Conservation (phyloP, 768 basidiomycete species). For the Russula sp. region DNA sequence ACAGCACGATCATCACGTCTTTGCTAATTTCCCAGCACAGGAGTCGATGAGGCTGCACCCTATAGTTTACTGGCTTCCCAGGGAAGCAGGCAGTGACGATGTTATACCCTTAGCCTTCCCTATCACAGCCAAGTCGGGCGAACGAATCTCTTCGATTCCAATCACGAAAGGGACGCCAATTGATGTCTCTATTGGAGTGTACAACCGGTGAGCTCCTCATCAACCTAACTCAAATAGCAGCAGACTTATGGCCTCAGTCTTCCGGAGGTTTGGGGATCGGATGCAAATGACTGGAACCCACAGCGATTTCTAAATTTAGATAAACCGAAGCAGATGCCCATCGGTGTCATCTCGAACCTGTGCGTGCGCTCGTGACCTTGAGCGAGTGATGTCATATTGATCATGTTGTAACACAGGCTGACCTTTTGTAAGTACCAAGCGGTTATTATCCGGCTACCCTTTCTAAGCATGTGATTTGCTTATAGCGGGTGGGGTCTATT, state of each 20-base stretch:
- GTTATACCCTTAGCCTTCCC: slow-evolving; percentile 20
- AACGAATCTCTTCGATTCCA: neutral
- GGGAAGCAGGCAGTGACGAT: slow-evolving; percentile 19
- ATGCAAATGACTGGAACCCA: slow-evolving; percentile 5
- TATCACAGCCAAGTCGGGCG: neutral
- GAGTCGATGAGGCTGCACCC: slow-evolving; percentile 15
- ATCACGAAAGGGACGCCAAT: neutral
- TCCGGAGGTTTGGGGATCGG: slow-evolving; percentile 2
- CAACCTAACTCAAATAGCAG: too few relatives aligned
- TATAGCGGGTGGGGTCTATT: neutral
- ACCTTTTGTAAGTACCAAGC: neutral
- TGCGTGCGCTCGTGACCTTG: neutral
- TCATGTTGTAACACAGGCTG: neutral
- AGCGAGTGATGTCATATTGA: neutral
- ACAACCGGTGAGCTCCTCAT: neutral
- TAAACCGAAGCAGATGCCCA: neutral
- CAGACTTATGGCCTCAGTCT: neutral
- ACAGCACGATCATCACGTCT: too few relatives aligned
- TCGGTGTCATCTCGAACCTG: neutral
- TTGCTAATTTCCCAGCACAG: too few relatives aligned
- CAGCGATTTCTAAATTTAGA: neutral
- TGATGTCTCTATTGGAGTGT: neutral
- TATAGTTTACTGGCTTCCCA: neutral
- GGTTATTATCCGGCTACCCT: neutral
- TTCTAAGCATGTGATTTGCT: neutral